Percentiles rank a stretch among this genome's conserved stretches.
phyloP scores from a whole-genome alignment of 768 basidiomycete genomes.

The Suillus discolor region DNA sequence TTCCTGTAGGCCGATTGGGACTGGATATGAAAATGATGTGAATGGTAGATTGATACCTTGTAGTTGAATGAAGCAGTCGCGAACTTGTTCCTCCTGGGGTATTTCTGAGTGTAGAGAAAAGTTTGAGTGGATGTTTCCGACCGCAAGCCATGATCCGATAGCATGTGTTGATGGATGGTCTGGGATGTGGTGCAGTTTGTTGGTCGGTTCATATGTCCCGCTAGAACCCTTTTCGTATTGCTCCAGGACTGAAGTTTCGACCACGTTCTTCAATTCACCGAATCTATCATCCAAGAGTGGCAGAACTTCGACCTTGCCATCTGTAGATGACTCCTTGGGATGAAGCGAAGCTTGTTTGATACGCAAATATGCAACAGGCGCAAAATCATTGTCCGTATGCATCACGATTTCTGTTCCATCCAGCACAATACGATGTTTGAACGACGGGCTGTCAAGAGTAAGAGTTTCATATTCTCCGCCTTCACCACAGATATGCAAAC shows the following conservation, averaged over 20 bases:
- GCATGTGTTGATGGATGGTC: conserved; percentile 24
- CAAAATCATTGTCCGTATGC: conserved; percentile 80
- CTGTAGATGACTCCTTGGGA: conserved; percentile 42
- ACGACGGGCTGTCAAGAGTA: conserved; percentile 87
- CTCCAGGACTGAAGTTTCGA: background rate
- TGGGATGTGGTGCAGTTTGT: background rate
- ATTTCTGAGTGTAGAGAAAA: conserved; percentile 23
- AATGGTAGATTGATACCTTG: conserved; percentile 45
- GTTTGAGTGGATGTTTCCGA: conserved; percentile 56
- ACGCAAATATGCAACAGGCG: conserved; percentile 89
- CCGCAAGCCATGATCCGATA: conserved; percentile 67
- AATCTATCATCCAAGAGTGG: conserved; percentile 46
- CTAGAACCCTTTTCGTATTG: background rate
- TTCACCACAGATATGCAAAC: conserved; percentile 94
- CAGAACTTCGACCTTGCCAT: conserved; percentile 42
- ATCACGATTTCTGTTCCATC: conserved; percentile 70
- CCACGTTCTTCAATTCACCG: background rate
- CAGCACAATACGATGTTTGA: conserved; percentile 76
- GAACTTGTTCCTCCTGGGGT: conserved; percentile 72
- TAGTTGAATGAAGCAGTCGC: conserved; percentile 64
- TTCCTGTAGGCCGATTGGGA: background rate
- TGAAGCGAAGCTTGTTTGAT: conserved; percentile 70
- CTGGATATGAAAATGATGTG: background rate
- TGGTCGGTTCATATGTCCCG: background rate
- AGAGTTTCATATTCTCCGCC: conserved; percentile 98